Conservation (phyloP, 345 rosid genomes). For the Angophora floribunda region DNA sequence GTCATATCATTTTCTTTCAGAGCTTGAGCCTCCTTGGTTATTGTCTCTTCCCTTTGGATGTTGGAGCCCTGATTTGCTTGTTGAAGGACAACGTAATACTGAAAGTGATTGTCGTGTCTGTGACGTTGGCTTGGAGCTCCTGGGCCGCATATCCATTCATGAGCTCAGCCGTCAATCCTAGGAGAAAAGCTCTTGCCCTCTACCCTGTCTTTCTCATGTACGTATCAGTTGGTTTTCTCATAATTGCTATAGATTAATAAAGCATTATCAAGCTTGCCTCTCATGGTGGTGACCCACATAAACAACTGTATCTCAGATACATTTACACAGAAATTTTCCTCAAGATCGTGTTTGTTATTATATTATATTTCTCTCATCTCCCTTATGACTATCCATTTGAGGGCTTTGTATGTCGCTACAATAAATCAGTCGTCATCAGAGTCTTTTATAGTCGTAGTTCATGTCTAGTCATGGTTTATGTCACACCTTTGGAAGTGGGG, state of each 20-base stretch:
- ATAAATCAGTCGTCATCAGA: background rate
- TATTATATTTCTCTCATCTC: background rate
- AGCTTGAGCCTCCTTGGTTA: conserved; percentile 77
- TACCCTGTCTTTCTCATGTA: conserved; percentile 97
- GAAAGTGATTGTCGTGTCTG: conserved; percentile 57
- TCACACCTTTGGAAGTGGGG: background rate
- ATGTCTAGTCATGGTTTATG: background rate
- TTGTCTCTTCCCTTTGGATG: conserved; percentile 79
- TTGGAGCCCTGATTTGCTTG: conserved; percentile 79
- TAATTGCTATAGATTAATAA: conserved; percentile 67
- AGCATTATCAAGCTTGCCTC: background rate
- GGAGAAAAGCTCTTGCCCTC: conserved; percentile 82
- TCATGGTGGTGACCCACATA: background rate
- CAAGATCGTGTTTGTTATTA: background rate
- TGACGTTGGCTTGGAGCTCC: conserved; percentile 85
- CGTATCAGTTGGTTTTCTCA: conserved; percentile 91
- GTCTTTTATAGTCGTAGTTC: background rate
- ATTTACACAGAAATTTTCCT: background rate
- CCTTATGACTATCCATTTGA: background rate
- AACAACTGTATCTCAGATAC: background rate
- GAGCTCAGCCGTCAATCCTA: conserved; percentile 84
- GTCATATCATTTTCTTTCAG: conserved; percentile 87
- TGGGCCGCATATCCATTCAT: conserved; percentile 98
- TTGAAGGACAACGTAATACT: conserved; percentile 67
- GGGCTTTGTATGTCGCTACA: background rate